Evolutionary conservation across 345 rosid genomes (phyloP), one percentile per base, ranked within the genome.

Genomic region (Populus deltoides): DNA sequence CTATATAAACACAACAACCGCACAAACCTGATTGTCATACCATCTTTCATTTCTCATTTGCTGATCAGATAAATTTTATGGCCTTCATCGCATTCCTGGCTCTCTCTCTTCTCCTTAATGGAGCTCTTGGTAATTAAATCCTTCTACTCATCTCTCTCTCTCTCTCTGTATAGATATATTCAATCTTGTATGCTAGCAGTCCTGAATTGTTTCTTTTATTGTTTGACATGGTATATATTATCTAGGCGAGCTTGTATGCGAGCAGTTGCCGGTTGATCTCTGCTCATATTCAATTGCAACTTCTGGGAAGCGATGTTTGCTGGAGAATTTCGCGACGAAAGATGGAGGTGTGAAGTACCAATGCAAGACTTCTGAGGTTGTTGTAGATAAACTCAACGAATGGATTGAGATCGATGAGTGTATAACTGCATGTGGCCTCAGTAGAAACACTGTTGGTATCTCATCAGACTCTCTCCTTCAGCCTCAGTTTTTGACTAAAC

Each of bases 171-270:
- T 43, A 7, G 9, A 7, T 10, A 25, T 9, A 17, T 51, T 18
- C 6, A 15, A 15, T 4, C 45, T 24, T 31, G 8, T 16, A n/a
- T 12, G 3, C 33, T 35, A 20, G 6, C 41, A 33, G 35, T 17
- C 18, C 5, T 6, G 1, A 0, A 45, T 35, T 11, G 27, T 41
- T 76, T n/a, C n/a, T 12, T 3, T 69, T 47, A 49, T 75, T 66
- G 7, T 18, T 43, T 33, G 67, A 2, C 67, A 51, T 51, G 57
- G 63, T 68, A 25, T 25, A 25, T 78, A 31, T 31, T n/a, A 51
- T 69, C n/a, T 33, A 78, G 82, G 85, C 29, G 84, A 75, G 47
- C 68, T 83, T 53, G 66, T 83, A 47, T 85, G 88, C 49, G 88
- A 85, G 81, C 43, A 83, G 39, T 39, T 83, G 75, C 83, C 85